Percentiles rank a stretch among this genome's conserved stretches.
These are phyloP conservation scores for Oemleria cerasiformis DNA, from an alignment of 306 rosid genomes.

Conservation along the genomic window DNA sequence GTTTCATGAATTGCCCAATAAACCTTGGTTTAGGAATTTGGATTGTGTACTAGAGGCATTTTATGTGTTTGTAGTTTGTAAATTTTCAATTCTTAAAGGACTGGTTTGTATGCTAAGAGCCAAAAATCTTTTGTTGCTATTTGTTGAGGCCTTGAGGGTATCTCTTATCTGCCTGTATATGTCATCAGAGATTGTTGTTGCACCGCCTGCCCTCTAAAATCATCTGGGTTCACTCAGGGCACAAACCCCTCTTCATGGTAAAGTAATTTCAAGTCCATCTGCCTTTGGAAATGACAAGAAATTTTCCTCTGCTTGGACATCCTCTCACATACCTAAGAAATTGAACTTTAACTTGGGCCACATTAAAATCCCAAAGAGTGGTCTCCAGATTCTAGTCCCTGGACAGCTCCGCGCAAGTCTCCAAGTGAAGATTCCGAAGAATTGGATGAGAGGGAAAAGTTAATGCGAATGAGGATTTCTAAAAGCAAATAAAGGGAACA, in stretches of 20 bases:
- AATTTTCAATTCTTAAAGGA: not conserved
- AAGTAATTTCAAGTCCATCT: slow-evolving; percentile 31
- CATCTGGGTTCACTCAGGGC: slow-evolving; percentile 35
- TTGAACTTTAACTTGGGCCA: slow-evolving; percentile 28
- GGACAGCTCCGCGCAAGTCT: slow-evolving; percentile 19
- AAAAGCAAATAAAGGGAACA: slow-evolving; percentile 87
- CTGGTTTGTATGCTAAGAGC: not conserved
- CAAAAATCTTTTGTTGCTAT: not conserved
- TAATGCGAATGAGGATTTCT: slow-evolving; percentile 81
- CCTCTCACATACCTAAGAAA: slow-evolving; percentile 26
- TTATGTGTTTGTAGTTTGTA: not conserved
- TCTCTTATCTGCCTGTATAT: slow-evolving; percentile 7
- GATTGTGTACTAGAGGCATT: not conserved
- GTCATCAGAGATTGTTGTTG: slow-evolving; percentile 63
- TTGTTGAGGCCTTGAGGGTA: too few species aligned
- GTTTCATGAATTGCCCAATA: not conserved
- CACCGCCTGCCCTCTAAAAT: slow-evolving; percentile 59
- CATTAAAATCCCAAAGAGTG: slow-evolving; percentile 27
- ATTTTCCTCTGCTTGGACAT: slow-evolving; percentile 39
- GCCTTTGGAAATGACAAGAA: slow-evolving; percentile 39
- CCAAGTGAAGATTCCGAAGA: slow-evolving; percentile 30
- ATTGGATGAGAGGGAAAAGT: slow-evolving; percentile 58
- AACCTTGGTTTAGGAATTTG: not conserved
- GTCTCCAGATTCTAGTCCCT: slow-evolving; percentile 23
- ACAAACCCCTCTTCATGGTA: slow-evolving; percentile 39